Evolutionary conservation across 2,329 filamentous ascomycete species (phyloP).

Genomic region (Ophiostoma fasciatum): DNA sequence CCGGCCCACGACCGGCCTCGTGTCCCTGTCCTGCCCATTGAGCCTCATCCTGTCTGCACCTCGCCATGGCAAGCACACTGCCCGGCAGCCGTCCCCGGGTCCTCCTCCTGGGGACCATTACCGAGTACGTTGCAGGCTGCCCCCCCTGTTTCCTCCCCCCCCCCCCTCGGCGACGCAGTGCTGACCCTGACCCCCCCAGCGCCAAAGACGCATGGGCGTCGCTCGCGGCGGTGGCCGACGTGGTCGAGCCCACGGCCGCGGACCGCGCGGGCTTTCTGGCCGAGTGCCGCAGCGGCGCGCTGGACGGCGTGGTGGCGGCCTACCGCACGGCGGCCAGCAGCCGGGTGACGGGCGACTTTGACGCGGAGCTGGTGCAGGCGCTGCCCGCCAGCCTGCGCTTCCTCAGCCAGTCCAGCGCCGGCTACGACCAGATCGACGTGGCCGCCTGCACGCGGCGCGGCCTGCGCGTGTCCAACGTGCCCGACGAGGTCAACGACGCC

Average conservation of each 20-base stretch:
- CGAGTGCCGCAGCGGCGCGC: constrained; percentile 1
- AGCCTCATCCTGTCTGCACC: too few species aligned
- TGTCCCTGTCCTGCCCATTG: too few species aligned
- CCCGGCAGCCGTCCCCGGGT: too few species aligned
- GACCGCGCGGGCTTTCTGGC: constrained; percentile 1
- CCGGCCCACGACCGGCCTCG: too few species aligned
- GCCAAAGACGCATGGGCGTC: constrained; percentile 3
- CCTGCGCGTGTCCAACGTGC: constrained; percentile 52
- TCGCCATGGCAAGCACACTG: too few species aligned
- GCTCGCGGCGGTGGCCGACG: constrained; percentile 3
- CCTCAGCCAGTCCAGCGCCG: constrained; percentile 16
- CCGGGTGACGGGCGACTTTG: constrained; percentile 42
- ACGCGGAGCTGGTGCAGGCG: constrained; percentile 40
- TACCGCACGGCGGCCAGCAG: constrained; percentile 4
- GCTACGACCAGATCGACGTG: constrained; percentile 58
- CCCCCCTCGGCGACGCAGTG: too few species aligned
- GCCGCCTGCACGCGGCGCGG: constrained; percentile 42
- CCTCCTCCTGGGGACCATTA: too few species aligned
- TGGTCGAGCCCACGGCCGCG: neutral
- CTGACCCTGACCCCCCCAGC: too few species aligned
- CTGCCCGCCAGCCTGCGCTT: constrained; percentile 22
- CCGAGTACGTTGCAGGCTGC: too few species aligned
- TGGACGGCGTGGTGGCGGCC: constrained; percentile 4
- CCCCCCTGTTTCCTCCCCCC: too few species aligned
- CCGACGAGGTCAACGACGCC: constrained; percentile 51